Evolutionary conservation across 2,329 filamentous ascomycete species (phyloP), one percentile per base, ranked within the genome.

Genomic region (Amauroascus verrucosus): DNA sequence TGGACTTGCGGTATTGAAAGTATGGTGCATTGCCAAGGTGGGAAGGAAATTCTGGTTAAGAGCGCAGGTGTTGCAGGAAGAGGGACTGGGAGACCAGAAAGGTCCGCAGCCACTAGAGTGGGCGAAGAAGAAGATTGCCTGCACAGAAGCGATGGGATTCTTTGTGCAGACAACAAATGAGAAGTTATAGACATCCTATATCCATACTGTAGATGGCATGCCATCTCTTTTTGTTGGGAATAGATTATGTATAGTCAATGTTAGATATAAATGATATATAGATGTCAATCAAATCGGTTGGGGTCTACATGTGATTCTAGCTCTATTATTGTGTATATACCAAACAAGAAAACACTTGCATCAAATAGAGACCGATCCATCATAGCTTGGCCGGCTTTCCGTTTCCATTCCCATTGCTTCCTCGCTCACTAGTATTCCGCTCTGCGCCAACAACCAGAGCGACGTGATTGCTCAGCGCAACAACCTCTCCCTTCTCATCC

Each of bases 391-490:
- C 55, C 45, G 61, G 61, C 44, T 59, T 63, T 13, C 57, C 47
- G 53, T 45, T 61, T 51, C 54, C 55, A 48, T 56, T 57, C 41
- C 55, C 56, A 50, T 54, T 58, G 20, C 56, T 51, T 45, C 72
- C 70, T 57, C 75, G 72, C 43, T 72, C 71, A 35, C 78, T 73
- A n/a, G 69, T 68, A 67, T 88, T 89, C 60, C 84, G 78, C 61
- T 76, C 76, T n/a, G 78, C 75, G 55, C 75, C 74, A 44, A 88
- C 62, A 28, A 84, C 77, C 63, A 88, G 70, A 18, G 76, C 77
- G 56, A 88, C 77, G 66, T 89, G 85, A 60, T 82, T 77, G 63
- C 81, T 83, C 57, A 87, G 62, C 1, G 83, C 83, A 26, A 89
- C 76, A 37, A 88, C 61, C 44, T 86, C 81, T 0, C 81, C 82